Base-by-base conservation (phyloP, 1,284 basidiomycete genomes). In the Omphalotus olearius region DNA sequence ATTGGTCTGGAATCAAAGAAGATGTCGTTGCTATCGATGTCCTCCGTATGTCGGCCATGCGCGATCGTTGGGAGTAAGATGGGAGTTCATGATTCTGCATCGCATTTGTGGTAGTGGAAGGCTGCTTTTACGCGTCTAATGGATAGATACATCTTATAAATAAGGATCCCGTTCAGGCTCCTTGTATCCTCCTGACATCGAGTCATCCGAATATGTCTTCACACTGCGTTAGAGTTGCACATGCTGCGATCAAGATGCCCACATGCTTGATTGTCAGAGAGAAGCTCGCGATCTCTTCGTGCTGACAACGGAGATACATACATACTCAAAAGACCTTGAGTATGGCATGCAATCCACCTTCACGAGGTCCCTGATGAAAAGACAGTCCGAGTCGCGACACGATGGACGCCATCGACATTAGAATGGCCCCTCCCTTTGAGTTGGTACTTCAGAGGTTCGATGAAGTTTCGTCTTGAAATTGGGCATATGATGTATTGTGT, bases 51-150 rank as follows among this genome's bases (percentile, higher is more conserved):
- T 33, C 30, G 23, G 23, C 5, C 23, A 40, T 36, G 13, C 40
- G 6, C 33, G 47, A 20, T 47, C 45, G 41, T 36, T 40, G 38
- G 16, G 51, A 52, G 36, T 52, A 52, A 38, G 51, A 45, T 36
- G 51, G 51, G 23, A 25, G 40, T 16, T 46, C 50, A 10, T 41
- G 42, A 44, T 51, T 51, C 50, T 51, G 50, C 51, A 52, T 52
- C 28, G 16, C 40, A 52, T 52, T 33, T 43, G 45, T 11, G 16
- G 26, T 13, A 11, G 43, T 30, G 18, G 35, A 30, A 5, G 40
- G 20, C 43, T 33, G 30, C 30, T 9, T 33, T 33, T 33, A 33
- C 30, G 30, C 30, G 30, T 33, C 9, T 33, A 10, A 33, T 33
- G 30, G 30, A 33, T 10, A 28, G 4, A 4, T 33, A 10, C 30